These are phyloP conservation scores for Poa pratensis DNA, from an alignment of 176 grass and related monocot genomes.

Conservation along the genomic window DNA sequence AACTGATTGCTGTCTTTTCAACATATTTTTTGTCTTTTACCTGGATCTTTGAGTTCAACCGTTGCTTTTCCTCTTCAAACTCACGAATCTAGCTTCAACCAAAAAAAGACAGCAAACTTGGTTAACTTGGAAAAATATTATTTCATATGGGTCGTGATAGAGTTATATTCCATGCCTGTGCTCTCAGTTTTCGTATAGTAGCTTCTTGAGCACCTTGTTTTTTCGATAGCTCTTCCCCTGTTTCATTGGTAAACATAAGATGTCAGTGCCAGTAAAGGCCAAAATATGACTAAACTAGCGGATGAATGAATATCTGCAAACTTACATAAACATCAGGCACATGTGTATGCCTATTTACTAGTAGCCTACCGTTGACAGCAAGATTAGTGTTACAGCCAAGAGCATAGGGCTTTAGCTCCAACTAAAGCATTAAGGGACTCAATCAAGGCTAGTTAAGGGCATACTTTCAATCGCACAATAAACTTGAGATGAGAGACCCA, in stretches of 20 bases:
- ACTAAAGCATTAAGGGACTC: background rate
- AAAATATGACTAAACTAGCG: background rate
- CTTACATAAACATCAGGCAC: background rate
- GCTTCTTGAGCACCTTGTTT: constrained; percentile 99
- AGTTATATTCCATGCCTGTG: constrained; percentile 70
- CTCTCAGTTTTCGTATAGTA: constrained; percentile 95
- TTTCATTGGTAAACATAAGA: constrained; percentile 47
- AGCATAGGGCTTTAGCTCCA: background rate
- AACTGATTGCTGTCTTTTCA: background rate
- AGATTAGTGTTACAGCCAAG: background rate
- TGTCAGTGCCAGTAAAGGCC: background rate
- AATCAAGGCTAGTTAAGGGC: constrained; percentile 20
- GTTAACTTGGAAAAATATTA: constrained; percentile 29
- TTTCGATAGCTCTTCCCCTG: constrained; percentile 98
- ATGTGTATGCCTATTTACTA: constrained; percentile 3
- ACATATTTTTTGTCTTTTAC: constrained; percentile 44
- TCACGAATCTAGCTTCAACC: constrained; percentile 87
- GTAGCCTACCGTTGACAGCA: background rate
- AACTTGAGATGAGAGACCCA: background rate
- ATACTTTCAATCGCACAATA: constrained; percentile 21
- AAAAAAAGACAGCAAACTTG: constrained; percentile 35
- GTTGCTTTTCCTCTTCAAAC: constrained; percentile 97
- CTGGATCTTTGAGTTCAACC: constrained; percentile 95
- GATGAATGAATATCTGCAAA: constrained; percentile 30
- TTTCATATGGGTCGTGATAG: constrained; percentile 29